Percentiles rank a stretch among this genome's conserved stretches.
phyloP scores from a whole-genome alignment of 345 rosid species.

The Raphanus raphanistrum region DNA sequence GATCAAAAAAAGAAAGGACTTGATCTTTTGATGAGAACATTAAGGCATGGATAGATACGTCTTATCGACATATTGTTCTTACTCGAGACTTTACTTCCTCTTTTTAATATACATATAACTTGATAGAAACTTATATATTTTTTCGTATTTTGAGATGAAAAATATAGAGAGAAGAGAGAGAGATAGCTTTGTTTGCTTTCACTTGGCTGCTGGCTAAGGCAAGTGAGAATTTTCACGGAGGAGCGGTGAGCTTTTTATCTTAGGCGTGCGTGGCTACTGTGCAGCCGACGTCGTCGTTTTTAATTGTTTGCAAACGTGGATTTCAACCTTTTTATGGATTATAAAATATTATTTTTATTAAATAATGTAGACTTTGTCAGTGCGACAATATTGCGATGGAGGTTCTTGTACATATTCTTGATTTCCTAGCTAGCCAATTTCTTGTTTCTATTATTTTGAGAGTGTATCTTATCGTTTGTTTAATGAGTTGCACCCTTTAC shows the following conservation, averaged over 20 bases:
- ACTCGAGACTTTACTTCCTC: background rate
- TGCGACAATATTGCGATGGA: background rate
- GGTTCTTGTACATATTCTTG: background rate
- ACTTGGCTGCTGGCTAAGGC: background rate
- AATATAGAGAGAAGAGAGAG: background rate
- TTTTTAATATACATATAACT: background rate
- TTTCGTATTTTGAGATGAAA: background rate
- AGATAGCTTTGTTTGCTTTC: background rate
- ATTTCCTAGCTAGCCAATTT: background rate
- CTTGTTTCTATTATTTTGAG: background rate
- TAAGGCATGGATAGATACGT: slow-evolving; percentile 33
- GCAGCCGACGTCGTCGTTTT: slow-evolving; percentile 30
- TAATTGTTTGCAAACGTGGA: slow-evolving; percentile 3
- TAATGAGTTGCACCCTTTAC: background rate
- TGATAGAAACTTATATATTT: background rate
- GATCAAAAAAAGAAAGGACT: slow-evolving; percentile 1
- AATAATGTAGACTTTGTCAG: slow-evolving; percentile 6
- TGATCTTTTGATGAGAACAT: slow-evolving; percentile 35
- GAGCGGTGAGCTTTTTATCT: slow-evolving; percentile 1
- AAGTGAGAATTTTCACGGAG: slow-evolving; percentile 3
- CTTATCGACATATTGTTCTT: slow-evolving; percentile 21
- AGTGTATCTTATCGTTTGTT: background rate
- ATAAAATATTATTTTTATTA: background rate
- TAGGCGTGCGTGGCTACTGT: background rate
- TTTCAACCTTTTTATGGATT: background rate